A percentile compares a stretch with the other conserved stretches of the same genome.
These are phyloP conservation scores for Populus hybrid DNA, from an alignment of 441 rosid species.

Conservation along the genomic window DNA sequence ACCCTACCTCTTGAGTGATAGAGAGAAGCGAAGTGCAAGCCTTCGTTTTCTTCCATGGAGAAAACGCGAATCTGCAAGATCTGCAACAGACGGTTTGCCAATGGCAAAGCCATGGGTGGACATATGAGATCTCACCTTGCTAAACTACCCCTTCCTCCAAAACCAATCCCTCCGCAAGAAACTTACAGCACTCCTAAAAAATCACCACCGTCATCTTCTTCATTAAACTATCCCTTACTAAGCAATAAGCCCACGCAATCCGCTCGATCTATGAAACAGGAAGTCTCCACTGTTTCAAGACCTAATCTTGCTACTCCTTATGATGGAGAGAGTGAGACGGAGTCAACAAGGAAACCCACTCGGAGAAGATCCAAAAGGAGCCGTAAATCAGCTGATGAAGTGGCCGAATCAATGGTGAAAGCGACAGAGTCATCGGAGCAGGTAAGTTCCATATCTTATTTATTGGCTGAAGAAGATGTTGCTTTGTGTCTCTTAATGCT, in stretches of 20 bases:
- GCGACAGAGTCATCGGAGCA: slow-evolving; percentile 17
- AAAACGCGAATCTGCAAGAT: slow-evolving; percentile 40
- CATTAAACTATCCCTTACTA: background rate
- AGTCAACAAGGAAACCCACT: slow-evolving; percentile 23
- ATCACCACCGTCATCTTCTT: slow-evolving; percentile 23
- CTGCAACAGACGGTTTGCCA: slow-evolving; percentile 51
- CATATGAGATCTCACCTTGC: slow-evolving; percentile 69
- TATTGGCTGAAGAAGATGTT: slow-evolving; percentile 27
- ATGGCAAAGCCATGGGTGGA: slow-evolving; percentile 72
- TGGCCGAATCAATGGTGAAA: background rate
- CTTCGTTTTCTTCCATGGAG: slow-evolving; percentile 10
- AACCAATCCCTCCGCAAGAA: slow-evolving; percentile 15
- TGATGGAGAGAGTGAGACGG: slow-evolving; percentile 27
- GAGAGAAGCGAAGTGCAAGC: background rate
- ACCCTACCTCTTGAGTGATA: background rate
- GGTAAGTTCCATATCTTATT: slow-evolving; percentile 25
- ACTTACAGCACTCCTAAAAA: background rate
- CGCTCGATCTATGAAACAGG: slow-evolving; percentile 16
- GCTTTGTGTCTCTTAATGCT: slow-evolving; percentile 48
- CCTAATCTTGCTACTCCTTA: slow-evolving; percentile 1
- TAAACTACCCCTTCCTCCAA: slow-evolving; percentile 36
- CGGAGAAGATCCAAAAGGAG: slow-evolving; percentile 34
- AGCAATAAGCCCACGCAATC: slow-evolving; percentile 7
- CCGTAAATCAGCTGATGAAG: slow-evolving; percentile 2
- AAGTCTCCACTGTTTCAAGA: background rate